These are phyloP conservation scores for Harrya chromipes DNA, from an alignment of 768 basidiomycete species.

Conservation along the genomic window DNA sequence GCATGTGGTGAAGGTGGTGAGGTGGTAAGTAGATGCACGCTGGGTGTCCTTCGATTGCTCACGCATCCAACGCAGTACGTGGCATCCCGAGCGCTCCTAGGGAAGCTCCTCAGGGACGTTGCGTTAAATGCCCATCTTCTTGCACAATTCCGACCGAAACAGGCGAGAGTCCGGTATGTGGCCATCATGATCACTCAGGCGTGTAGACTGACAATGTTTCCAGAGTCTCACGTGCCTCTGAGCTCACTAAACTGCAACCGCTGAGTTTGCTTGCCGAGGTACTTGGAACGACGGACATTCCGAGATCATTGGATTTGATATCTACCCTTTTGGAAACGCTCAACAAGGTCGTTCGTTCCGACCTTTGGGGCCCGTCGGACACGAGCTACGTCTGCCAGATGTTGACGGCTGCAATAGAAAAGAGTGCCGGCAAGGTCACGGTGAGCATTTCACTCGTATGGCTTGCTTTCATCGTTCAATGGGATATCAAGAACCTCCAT, in stretches of 20 bases:
- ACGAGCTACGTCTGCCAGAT: slow-evolving; percentile 82
- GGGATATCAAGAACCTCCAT: slow-evolving; percentile 47
- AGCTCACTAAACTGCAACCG: slow-evolving; percentile 42
- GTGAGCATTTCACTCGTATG: slow-evolving; percentile 35
- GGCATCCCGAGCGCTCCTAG: slow-evolving; percentile 48
- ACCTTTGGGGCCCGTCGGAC: slow-evolving; percentile 56
- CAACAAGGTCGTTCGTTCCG: slow-evolving; percentile 57
- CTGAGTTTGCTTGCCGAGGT: slow-evolving; percentile 68
- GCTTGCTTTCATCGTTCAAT: background rate
- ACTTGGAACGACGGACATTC: slow-evolving; percentile 57
- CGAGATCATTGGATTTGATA: slow-evolving; percentile 70
- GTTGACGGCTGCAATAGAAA: slow-evolving; percentile 78
- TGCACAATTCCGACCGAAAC: slow-evolving; percentile 43
- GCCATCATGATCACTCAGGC: slow-evolving; percentile 7
- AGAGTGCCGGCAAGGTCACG: slow-evolving; percentile 51
- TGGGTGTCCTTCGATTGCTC: background rate
- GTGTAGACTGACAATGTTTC: background rate
- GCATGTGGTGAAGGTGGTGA: slow-evolving; percentile 46
- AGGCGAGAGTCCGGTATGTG: slow-evolving; percentile 50
- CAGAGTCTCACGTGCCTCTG: slow-evolving; percentile 22
- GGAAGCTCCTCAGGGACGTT: slow-evolving; percentile 47
- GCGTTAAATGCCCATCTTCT: slow-evolving; percentile 53
- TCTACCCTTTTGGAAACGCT: slow-evolving; percentile 71
- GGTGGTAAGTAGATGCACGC: slow-evolving; percentile 37
- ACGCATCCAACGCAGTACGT: slow-evolving; percentile 34